Conservation (phyloP, 164 flowering plant species). For the Piper betle region DNA sequence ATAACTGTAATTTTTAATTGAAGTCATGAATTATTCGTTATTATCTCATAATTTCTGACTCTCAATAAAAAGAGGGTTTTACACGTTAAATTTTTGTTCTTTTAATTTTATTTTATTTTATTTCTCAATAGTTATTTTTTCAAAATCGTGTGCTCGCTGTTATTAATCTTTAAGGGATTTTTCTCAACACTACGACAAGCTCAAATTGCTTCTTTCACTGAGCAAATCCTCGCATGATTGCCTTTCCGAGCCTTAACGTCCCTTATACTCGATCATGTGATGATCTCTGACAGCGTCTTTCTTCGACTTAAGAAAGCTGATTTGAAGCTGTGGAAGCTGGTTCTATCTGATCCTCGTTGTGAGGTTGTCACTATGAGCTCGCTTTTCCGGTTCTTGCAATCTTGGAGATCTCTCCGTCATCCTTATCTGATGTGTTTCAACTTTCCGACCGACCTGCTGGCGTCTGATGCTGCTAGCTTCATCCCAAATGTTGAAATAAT, state of each 20-base stretch:
- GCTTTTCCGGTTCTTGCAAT: conserved; percentile 15
- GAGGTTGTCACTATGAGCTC: conserved; percentile 27
- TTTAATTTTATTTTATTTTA: too few species aligned
- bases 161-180: too few species aligned
- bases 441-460: conserved; percentile 27
- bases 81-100: too few species aligned
- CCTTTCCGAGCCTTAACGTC: conserved; percentile 27
- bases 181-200: conserved; percentile 25
- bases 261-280: conserved; percentile 26
- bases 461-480: conserved; percentile 16
- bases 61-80: too few species aligned
- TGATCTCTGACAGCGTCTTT: conserved; percentile 33
- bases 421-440: conserved; percentile 19
- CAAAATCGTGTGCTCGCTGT: too few species aligned
- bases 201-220: conserved; percentile 18
- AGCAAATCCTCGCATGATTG: conserved; percentile 38
- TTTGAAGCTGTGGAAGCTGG: conserved; percentile 30
- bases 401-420: conserved; percentile 9
- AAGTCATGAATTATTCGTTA: too few species aligned
- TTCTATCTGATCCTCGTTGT: conserved; percentile 17
- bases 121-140: too few species aligned
- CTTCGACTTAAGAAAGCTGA: conserved; percentile 18
- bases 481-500: conserved; percentile 18
- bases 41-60: too few species aligned
- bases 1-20: too few species aligned